A percentile compares a stretch with the other conserved stretches of the same genome.
phyloP scores from a whole-genome alignment of 2,329 filamentous ascomycete genomes.

The Rutstroemia sp. region DNA sequence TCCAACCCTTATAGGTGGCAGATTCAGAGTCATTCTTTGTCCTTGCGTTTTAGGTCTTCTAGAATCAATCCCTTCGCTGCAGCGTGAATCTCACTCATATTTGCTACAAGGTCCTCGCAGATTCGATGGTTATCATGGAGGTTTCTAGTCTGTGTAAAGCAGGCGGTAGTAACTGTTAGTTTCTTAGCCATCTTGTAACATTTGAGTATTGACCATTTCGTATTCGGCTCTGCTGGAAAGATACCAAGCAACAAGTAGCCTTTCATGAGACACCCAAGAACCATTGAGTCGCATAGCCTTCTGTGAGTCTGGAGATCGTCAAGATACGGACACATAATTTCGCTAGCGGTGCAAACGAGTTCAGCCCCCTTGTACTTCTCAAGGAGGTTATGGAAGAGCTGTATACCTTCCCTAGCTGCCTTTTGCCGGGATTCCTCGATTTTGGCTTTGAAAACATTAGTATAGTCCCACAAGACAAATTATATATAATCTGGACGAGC shows the following conservation, averaged over 20 bases:
- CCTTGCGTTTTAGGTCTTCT: not conserved
- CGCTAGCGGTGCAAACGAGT: not conserved
- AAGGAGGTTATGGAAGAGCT: not conserved
- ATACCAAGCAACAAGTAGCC: not conserved
- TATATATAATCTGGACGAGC: not conserved
- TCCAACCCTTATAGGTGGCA: too few relatives aligned
- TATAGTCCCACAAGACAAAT: not conserved
- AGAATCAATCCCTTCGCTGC: not conserved
- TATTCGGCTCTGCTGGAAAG: not conserved
- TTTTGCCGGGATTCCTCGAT: not conserved
- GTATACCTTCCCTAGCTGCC: not conserved
- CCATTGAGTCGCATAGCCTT: conserved; percentile 1
- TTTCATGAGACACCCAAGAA: not conserved
- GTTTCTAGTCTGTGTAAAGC: not conserved
- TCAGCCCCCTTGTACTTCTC: not conserved
- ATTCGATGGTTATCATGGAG: not conserved
- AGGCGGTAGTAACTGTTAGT: not conserved
- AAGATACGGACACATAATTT: not conserved
- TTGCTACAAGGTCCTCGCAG: not conserved
- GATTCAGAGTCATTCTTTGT: not conserved
- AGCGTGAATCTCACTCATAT: not conserved
- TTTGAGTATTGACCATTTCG: not conserved
- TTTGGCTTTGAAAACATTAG: not conserved
- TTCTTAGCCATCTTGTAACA: not conserved
- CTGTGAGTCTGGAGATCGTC: not conserved